Percentiles rank a stretch among this genome's conserved stretches.
Conservation (phyloP, 2,329 filamentous ascomycete species). For the Hymenoscyphus salicellus region DNA sequence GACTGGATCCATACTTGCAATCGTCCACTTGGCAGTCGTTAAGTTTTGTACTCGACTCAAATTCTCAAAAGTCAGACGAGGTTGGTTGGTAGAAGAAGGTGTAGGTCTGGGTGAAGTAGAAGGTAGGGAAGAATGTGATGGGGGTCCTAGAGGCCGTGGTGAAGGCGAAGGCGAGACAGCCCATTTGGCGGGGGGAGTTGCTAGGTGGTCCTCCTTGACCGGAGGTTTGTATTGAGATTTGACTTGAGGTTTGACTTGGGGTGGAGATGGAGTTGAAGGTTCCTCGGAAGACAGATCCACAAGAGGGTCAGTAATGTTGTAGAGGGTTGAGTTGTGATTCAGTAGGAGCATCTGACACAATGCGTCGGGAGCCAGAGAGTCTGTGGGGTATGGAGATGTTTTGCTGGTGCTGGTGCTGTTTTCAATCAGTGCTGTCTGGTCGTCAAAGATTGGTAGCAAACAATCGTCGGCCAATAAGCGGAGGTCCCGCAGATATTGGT, state of each 20-base stretch:
- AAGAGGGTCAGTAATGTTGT: neutral
- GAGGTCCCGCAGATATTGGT: conserved; percentile 21
- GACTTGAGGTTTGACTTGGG: neutral
- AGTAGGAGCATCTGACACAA: conserved; percentile 13
- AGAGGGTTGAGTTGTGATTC: neutral
- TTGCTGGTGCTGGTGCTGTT: conserved; percentile 1
- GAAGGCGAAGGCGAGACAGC: neutral
- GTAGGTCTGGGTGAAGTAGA: neutral
- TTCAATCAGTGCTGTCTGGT: conserved; percentile 17
- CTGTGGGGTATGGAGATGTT: conserved; percentile 5
- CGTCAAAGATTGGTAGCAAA: conserved; percentile 23
- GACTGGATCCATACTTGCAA: conserved; percentile 1
- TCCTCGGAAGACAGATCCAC: neutral
- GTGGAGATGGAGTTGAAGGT: neutral
- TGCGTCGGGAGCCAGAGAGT: neutral
- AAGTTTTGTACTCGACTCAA: neutral
- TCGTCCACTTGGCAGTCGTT: neutral
- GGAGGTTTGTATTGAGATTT: neutral
- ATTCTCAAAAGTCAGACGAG: neutral
- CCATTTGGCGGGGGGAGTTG: neutral
- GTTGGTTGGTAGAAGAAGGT: neutral
- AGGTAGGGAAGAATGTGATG: neutral
- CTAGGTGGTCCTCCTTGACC: neutral
- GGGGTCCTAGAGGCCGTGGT: neutral
- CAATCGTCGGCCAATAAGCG: conserved; percentile 20